These are phyloP conservation scores for Medakamo hakoo DNA, from an alignment of 139 green algal genomes.

Conservation along the genomic window DNA sequence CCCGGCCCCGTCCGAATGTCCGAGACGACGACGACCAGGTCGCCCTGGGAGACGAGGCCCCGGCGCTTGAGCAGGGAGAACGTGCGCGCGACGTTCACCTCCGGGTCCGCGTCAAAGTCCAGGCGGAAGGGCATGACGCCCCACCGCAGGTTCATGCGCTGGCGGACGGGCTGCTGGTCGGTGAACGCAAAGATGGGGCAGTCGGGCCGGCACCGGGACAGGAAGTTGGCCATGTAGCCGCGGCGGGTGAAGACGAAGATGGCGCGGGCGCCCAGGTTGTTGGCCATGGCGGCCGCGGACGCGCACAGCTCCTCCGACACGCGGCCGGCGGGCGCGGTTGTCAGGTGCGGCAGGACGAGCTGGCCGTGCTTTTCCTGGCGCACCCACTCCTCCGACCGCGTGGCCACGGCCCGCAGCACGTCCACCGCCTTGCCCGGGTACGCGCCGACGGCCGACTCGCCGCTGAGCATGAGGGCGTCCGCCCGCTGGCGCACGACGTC, in stretches of 20 bases:
- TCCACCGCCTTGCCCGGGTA: slow-evolving; percentile 56
- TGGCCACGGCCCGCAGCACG: slow-evolving; percentile 44
- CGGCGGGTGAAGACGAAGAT: slow-evolving; percentile 68
- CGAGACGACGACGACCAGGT: slow-evolving; percentile 57
- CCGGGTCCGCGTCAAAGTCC: slow-evolving; percentile 31
- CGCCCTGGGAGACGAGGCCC: slow-evolving; percentile 31
- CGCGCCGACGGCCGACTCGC: slow-evolving; percentile 55
- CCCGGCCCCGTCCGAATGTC: slow-evolving; percentile 31
- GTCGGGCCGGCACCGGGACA: slow-evolving; percentile 56
- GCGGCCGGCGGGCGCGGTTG: slow-evolving; percentile 17
- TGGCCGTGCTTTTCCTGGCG: slow-evolving; percentile 21
- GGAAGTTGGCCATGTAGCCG: slow-evolving; percentile 57
- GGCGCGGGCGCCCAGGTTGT: slow-evolving; percentile 36
- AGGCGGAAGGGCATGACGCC: slow-evolving; percentile 56
- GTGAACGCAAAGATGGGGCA: slow-evolving; percentile 78
- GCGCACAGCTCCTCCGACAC: slow-evolving; percentile 56
- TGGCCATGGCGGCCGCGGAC: slow-evolving; percentile 41
- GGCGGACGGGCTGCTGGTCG: slow-evolving; percentile 34
- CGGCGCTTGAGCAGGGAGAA: slow-evolving; percentile 35
- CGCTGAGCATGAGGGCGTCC: slow-evolving; percentile 73
- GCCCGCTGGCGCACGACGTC: slow-evolving; percentile 63
- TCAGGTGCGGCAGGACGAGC: slow-evolving; percentile 32
- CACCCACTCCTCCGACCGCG: slow-evolving; percentile 36
- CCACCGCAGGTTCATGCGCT: slow-evolving; percentile 55
- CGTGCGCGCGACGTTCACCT: slow-evolving; percentile 33